Conservation (phyloP, 1,284 basidiomycete genomes). For the Crucibulum cyathiforme region DNA sequence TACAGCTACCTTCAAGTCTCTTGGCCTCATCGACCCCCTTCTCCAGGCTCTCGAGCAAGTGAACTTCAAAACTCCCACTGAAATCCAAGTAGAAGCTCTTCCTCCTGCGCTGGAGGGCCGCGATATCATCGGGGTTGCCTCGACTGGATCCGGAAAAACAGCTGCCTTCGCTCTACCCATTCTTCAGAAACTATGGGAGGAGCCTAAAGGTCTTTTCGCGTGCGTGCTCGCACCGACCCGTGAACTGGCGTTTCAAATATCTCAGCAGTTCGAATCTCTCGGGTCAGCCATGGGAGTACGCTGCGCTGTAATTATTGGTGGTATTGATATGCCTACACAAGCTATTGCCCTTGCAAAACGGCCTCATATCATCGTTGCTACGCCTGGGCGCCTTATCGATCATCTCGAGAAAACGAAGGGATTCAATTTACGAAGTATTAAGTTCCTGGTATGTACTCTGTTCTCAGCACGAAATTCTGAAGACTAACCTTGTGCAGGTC, state of each 20-base stretch:
- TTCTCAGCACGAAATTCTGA: neutral
- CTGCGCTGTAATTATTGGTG: slow-evolving; percentile 92
- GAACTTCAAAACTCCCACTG: slow-evolving; percentile 88
- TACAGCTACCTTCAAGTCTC: slow-evolving; percentile 59
- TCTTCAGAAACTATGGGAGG: slow-evolving; percentile 95
- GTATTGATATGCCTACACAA: slow-evolving; percentile 94
- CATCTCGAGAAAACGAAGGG: slow-evolving; percentile 99
- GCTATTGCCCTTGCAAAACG: slow-evolving; percentile 92
- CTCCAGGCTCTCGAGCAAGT: slow-evolving; percentile 86
- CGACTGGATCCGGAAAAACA: slow-evolving; percentile 98
- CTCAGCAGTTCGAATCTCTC: slow-evolving; percentile 93
- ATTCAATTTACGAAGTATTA: slow-evolving; percentile 86
- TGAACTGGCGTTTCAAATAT: slow-evolving; percentile 98
- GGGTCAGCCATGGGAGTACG: slow-evolving; percentile 95
- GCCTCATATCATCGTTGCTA: slow-evolving; percentile 97
- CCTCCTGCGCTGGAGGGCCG: slow-evolving; percentile 90
- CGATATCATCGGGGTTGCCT: slow-evolving; percentile 97
- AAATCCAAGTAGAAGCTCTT: slow-evolving; percentile 90
- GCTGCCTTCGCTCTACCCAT: slow-evolving; percentile 98
- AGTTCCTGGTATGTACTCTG: slow-evolving; percentile 79
- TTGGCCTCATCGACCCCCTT: slow-evolving; percentile 91
- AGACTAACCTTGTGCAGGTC: slow-evolving; percentile 57
- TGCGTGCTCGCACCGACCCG: slow-evolving; percentile 95
- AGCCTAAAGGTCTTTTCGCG: slow-evolving; percentile 93
- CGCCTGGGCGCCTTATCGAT: slow-evolving; percentile 93